Conservation (phyloP, 805 yeast species). For the Nakazawaea holstii region DNA sequence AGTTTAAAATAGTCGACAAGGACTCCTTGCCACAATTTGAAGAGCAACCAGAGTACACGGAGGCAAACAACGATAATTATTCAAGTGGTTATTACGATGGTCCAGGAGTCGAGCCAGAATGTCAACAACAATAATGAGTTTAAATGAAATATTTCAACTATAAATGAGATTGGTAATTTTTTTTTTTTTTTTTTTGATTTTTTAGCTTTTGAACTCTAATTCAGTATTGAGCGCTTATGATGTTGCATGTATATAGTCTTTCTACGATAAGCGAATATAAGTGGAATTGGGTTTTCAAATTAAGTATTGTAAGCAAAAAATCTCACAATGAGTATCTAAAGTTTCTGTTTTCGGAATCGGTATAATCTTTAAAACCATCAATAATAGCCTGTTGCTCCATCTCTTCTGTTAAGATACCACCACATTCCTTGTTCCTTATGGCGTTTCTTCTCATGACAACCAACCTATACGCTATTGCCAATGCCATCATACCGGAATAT, state of each 20-base stretch:
- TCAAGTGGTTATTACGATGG: background rate
- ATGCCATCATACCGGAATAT: constrained; percentile 27
- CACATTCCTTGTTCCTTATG: constrained; percentile 34
- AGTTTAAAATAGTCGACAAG: background rate
- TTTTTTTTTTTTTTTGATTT: background rate
- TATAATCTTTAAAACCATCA: constrained; percentile 51
- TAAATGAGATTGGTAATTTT: background rate
- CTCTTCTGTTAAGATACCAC: constrained; percentile 20
- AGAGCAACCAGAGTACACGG: background rate
- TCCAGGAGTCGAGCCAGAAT: constrained; percentile 4
- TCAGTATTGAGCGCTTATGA: background rate
- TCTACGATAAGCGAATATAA: background rate
- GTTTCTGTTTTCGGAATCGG: constrained; percentile 52
- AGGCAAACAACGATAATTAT: background rate
- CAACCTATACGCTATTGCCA: constrained; percentile 15
- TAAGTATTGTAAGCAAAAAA: background rate
- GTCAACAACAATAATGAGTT: constrained; percentile 6
- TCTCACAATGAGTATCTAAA: constrained; percentile 39
- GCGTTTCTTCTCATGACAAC: constrained; percentile 36
- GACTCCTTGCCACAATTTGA: background rate
- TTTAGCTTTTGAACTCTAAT: background rate
- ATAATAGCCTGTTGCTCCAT: constrained; percentile 22
- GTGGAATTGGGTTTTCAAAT: background rate
- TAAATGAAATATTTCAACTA: background rate
- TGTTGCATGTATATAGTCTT: background rate